Percentiles rank a stretch among this genome's conserved stretches.
Conservation (phyloP, 139 green algal genomes). For the Trebouxia sp. region DNA sequence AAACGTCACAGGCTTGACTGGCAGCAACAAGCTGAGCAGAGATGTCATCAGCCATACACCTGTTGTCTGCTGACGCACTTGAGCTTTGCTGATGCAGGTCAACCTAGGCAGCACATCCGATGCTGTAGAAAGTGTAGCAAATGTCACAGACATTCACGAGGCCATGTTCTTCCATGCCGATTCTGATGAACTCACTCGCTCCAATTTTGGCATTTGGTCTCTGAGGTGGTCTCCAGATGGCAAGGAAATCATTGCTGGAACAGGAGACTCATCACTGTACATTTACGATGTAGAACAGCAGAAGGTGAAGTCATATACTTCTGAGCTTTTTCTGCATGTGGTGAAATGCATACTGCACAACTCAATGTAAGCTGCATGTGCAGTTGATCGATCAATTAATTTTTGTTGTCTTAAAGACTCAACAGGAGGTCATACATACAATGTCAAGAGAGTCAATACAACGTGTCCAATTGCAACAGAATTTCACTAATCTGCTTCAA, state of each 20-base stretch:
- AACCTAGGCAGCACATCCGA: constrained; percentile 49
- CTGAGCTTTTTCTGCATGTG: neutral
- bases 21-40: too few relatives aligned
- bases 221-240: constrained; percentile 54
- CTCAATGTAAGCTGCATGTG: too few relatives aligned
- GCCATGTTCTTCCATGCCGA: constrained; percentile 55
- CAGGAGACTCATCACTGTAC: constrained; percentile 67
- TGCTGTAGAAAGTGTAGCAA: constrained; percentile 45
- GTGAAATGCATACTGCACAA: neutral
- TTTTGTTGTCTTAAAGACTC: neutral
- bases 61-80: too few relatives aligned
- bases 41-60: too few relatives aligned
- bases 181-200: constrained; percentile 15
- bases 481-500: too few relatives aligned
- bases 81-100: constrained; percentile 39
- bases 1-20: too few relatives aligned
- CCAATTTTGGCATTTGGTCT: constrained; percentile 66
- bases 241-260: constrained; percentile 75
- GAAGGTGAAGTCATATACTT: neutral
- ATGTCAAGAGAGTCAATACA: too few relatives aligned
- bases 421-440: too few relatives aligned
- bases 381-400: too few relatives aligned
- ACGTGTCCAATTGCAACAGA: neutral
- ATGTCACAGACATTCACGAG: constrained; percentile 75
- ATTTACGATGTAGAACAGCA: constrained; percentile 78